Evolutionary conservation across 2,329 filamentous ascomycete genomes (phyloP), one percentile per base, ranked within the genome.

Genomic region (Orbilia brochopaga): DNA sequence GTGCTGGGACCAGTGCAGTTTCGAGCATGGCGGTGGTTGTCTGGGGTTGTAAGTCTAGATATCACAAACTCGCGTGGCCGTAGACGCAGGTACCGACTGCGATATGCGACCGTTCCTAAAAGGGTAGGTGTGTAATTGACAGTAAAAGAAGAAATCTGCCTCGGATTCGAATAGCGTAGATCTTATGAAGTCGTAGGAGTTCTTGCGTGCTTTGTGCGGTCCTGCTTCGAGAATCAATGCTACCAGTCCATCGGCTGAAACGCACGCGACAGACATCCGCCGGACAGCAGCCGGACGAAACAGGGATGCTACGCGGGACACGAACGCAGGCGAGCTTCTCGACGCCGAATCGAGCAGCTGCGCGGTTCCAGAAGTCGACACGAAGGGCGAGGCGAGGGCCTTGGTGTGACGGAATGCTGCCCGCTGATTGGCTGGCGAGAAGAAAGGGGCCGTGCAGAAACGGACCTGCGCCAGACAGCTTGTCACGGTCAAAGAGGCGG

Each of bases 361-460:
- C 15, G 44, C 15, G 2, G 15, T 48, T 42, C 37, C 37, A 42
- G 37, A 42, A 42, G 13, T 6, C 13, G 37, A 17, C 37, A 13
- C 37, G 13, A 42, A 15, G n/a, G n/a, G 37, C n/a, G 19, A 48
- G n/a, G 44, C 19, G 44, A 19, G n/a, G 37, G 40, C 17, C 40
- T 5, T 8, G 21, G 40, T 48, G 44, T 19, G 8, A 11, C 44
- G 15, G 21, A 21, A 19, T 17, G 44, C 5, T 19, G 44, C 11
- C 44, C 44, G 44, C 44, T 48, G 44, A 48, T 48, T 48, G 44
- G 44, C 44, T 21, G n/a, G 27, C 27, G 27, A n/a, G 27, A 3
- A 8, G 27, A 32, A 3, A 32, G 27, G 27, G 17, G 17, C 19
- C 15, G n/a, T 6, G 11, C n/a, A 5, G 44, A 48, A 48, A 48